Evolutionary conservation across 495 filamentous ascomycete genomes (phyloP).

Genomic region (Immersiella caudata): DNA sequence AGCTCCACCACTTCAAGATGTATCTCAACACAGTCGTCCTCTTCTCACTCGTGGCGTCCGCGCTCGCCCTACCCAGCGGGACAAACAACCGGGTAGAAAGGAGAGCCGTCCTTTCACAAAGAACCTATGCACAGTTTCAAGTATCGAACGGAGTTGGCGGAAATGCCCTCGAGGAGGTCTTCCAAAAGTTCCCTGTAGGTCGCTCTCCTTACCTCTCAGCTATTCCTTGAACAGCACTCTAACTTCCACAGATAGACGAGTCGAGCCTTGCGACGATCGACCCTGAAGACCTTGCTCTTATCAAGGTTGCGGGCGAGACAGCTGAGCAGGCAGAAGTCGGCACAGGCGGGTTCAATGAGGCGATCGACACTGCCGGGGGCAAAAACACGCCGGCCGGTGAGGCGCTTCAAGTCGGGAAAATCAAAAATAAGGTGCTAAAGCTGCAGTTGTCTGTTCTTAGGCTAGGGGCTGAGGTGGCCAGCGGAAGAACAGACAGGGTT

Average conservation of each 20-base stretch:
- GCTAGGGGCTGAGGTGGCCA: conserved; percentile 40
- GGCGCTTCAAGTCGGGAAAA: conserved; percentile 55
- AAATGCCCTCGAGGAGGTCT: conserved; percentile 47
- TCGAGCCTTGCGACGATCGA: conserved; percentile 41
- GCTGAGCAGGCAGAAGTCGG: conserved; percentile 46
- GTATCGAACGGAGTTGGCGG: conserved; percentile 48
- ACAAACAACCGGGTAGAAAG: conserved; percentile 12
- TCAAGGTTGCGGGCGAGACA: conserved; percentile 42
- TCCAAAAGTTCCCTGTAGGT: conserved; percentile 50
- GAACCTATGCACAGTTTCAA: conserved; percentile 40
- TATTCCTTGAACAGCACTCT: not conserved
- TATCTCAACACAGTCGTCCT: conserved; percentile 35
- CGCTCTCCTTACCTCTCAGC: not conserved
- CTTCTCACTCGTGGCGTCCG: conserved; percentile 35
- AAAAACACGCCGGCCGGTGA: conserved; percentile 31
- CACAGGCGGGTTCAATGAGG: conserved; percentile 47
- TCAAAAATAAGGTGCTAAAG: conserved; percentile 60
- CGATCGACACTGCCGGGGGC: conserved; percentile 43
- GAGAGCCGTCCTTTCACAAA: conserved; percentile 26
- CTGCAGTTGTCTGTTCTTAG: conserved; percentile 44
- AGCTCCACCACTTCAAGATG: conserved; percentile 31
- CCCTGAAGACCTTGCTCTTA: conserved; percentile 42
- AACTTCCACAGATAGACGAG: conserved; percentile 38
- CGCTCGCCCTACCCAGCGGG: conserved; percentile 31
- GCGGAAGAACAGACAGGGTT: conserved; percentile 37